phyloP scores from a whole-genome alignment of 768 basidiomycete genomes.

The Tylopilus rubrobrunneus region DNA sequence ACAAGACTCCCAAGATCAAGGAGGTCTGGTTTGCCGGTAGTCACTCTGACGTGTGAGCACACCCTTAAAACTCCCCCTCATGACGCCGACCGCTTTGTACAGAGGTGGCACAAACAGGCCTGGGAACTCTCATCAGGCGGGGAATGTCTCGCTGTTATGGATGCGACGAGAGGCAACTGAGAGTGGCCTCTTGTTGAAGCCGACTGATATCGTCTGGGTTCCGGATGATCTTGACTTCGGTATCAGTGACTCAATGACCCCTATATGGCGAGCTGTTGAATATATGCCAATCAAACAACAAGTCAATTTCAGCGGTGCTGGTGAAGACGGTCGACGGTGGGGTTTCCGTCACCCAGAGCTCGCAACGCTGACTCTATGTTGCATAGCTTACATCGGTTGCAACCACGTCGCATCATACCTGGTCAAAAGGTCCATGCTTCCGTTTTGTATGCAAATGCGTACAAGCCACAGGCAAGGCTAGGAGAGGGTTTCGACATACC shows the following conservation, averaged over 20 bases:
- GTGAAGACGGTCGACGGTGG: constrained; percentile 17
- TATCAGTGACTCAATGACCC: constrained; percentile 18
- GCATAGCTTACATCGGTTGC: constrained; percentile 12
- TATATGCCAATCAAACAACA: constrained; percentile 24
- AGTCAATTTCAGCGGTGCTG: constrained; percentile 18
- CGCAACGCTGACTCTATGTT: background rate
- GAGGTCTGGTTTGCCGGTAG: constrained; percentile 67
- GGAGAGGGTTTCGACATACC: constrained; percentile 26
- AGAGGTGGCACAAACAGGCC: constrained; percentile 26
- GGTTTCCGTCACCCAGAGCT: background rate
- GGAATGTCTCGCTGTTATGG: constrained; percentile 30
- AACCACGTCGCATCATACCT: constrained; percentile 27
- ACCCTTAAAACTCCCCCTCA: background rate
- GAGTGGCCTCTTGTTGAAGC: constrained; percentile 24
- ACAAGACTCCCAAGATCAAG: constrained; percentile 31
- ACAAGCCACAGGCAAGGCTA: constrained; percentile 15
- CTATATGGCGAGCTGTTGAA: constrained; percentile 14
- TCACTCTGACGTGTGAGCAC: constrained; percentile 34
- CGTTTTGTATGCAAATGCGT: constrained; percentile 19
- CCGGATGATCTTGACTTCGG: constrained; percentile 26
- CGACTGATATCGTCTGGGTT: constrained; percentile 26
- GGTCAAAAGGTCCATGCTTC: constrained; percentile 26
- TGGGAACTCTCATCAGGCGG: constrained; percentile 18
- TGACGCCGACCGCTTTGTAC: background rate
- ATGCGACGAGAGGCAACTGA: constrained; percentile 31